Conservation (phyloP, 805 yeast genomes). For the Metahyphopichia silvanorum region DNA sequence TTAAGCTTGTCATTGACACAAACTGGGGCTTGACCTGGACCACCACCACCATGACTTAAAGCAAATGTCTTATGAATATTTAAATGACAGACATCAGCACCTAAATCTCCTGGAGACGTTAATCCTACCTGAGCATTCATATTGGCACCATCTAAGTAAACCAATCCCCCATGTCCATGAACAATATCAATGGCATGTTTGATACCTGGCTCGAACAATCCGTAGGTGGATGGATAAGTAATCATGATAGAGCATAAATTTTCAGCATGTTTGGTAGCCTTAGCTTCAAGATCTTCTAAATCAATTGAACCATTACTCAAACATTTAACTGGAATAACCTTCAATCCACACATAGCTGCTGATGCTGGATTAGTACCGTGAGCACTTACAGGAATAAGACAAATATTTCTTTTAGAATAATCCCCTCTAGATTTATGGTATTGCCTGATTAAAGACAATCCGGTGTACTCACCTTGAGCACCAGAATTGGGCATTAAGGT, state of each 20-base stretch:
- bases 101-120: slow-evolving; percentile 95
- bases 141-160: slow-evolving; percentile 97
- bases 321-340: slow-evolving; percentile 91
- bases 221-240: slow-evolving; percentile 96
- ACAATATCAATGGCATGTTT: slow-evolving; percentile 80
- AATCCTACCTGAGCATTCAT: slow-evolving; percentile 99
- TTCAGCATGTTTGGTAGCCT: slow-evolving; percentile 66
- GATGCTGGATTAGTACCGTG: slow-evolving; percentile 99
- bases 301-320: slow-evolving; percentile 82
- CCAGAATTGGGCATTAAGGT: slow-evolving; percentile 97
- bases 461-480: slow-evolving; percentile 98
- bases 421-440: slow-evolving; percentile 73
- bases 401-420: slow-evolving; percentile 65
- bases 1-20: slow-evolving; percentile 82
- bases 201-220: slow-evolving; percentile 91
- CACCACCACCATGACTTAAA: slow-evolving; percentile 99
- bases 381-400: slow-evolving; percentile 94
- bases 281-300: slow-evolving; percentile 64
- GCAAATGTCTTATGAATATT: slow-evolving; percentile 97
- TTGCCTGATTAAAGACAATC: slow-evolving; percentile 78
- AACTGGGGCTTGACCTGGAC: slow-evolving; percentile 98
- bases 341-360: slow-evolving; percentile 95
- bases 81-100: slow-evolving; percentile 97
- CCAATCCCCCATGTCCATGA: slow-evolving; percentile 89
- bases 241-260: slow-evolving; percentile 90